Percentiles rank a stretch among this genome's conserved stretches.
These are phyloP conservation scores for Vickermania ingenoplastis DNA, from an alignment of 208 protist genomes.

Conservation along the genomic window DNA sequence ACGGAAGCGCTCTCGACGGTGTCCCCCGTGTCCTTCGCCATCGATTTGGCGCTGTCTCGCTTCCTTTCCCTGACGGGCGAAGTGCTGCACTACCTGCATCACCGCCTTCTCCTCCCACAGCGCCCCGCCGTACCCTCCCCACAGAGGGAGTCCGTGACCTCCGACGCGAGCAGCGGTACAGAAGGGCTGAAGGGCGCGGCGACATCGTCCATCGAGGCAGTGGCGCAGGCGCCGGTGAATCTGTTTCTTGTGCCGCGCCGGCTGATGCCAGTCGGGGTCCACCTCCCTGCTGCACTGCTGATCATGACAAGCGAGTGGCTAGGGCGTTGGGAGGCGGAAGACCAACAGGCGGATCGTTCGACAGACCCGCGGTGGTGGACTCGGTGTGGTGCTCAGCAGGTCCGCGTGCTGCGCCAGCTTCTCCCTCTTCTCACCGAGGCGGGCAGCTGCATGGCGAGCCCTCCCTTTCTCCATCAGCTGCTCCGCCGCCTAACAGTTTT, in stretches of 20 bases:
- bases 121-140: neutral
- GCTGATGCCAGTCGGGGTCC: neutral
- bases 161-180: neutral
- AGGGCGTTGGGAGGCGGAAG: neutral
- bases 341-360: neutral
- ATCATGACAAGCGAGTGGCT: neutral
- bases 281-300: neutral
- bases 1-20: conserved; percentile 2
- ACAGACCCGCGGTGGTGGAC: neutral
- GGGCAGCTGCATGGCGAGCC: neutral
- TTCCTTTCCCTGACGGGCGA: neutral
- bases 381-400: neutral
- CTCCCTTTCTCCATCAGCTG: neutral
- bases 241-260: neutral
- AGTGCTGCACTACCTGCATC: neutral
- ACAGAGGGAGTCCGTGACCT: too few species aligned
- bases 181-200: neutral
- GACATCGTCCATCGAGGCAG: neutral
- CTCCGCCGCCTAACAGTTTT: neutral
- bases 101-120: neutral
- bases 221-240: neutral
- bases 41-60: neutral
- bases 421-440: neutral
- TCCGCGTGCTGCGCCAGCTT: neutral
- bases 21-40: neutral